Evolutionary conservation across 306 rosid genomes (phyloP), one percentile per base, ranked within the genome.

Genomic region (Trichosanthes cucumerina): DNA sequence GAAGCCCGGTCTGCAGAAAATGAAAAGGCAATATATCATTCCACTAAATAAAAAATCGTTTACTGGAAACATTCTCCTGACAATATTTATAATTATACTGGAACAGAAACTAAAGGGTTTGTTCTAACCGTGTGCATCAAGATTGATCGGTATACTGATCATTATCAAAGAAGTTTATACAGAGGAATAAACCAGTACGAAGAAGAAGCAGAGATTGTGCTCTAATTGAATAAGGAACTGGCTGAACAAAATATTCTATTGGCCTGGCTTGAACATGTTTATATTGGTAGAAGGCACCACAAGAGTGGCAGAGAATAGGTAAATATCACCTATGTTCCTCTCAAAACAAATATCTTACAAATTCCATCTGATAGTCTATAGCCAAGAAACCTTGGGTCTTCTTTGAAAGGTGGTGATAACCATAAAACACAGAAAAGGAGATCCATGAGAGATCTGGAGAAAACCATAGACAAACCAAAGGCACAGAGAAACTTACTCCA

Each of bases 1-100:
- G 57, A 53, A 95, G 96, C 82, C 97, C 98, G 39, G 87, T 82
- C 97, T 92, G 89, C 74, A 82, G 34, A 75, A 77, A 65, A 47
- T 28, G 4, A 39, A 8, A 52, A 16, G 80, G 59, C 1, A 33
- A 71, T 33, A 2, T 18, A 50, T 39, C 41, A 47, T 44, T 49
- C 66, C 43, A 24, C 19, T 14, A 66, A 46, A 36, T 14, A 19
- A 16, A 57, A 28, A 19, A 75, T n/a, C 6, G 33, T 21, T 65
- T 18, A 15, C 3, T 24, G 59, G 33, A 71, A 71, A 75, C 58
- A 46, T 71, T 71, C 21, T 71, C 33, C 34, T 24, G 14, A 71
- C 57, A 46, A 46, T 12, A 71, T 44, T 43, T 70, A 43, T 5
- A 70, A 24, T 34, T 11, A 26, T 6, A 2, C 24, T 26, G 21